Evolutionary conservation across 441 rosid genomes (phyloP), one percentile per base, ranked within the genome.

Genomic region (Aleurites moluccanus): DNA sequence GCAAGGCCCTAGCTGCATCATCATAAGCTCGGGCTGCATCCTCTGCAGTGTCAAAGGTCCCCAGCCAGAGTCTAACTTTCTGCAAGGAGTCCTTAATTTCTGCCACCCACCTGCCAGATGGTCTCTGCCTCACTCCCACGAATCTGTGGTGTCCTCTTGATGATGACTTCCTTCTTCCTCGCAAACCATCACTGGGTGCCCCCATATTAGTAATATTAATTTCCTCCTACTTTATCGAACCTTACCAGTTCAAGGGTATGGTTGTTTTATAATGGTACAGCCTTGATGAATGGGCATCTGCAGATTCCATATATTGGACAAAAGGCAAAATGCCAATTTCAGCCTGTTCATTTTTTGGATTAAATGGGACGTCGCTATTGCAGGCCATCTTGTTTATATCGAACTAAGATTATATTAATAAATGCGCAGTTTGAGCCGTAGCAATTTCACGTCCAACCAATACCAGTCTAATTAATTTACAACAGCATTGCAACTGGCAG

Each of bases 21-120:
- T 89, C 92, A 55, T 87, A 89, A 35, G 90, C 92, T 9, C 88
- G 77, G 2, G 90, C 89, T 0, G 90, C 89, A 20, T 85, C 89
- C 73, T 86, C 86, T 6, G 86, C 85, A 0, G 88, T 79, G 81
- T 88, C 91, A 40, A 84, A 88, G 0, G 91, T 85, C 30, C 90
- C 88, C 15, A 86, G 88, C 89, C 90, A 89, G 15, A 87, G 89
- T 72, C 92, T 75, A 25, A 86, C 90, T 67, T 85, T 87, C 50
- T 87, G 88, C 57, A 84, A 59, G 13, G 88, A 85, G 62, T 86
- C 88, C 78, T 84, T 88, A 74, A 88, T 88, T 85, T 88, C 92
- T 0, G 90, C 90, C n/a, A 86, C 92, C 92, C 89, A 88, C 73
- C 90, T 75, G 64, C 88, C 89, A 0, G 92, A 89, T 4, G 90